Evolutionary conservation across 1,139 yeast genomes (phyloP), one percentile per base, ranked within the genome.

Genomic region (Kazachstania sp.): DNA sequence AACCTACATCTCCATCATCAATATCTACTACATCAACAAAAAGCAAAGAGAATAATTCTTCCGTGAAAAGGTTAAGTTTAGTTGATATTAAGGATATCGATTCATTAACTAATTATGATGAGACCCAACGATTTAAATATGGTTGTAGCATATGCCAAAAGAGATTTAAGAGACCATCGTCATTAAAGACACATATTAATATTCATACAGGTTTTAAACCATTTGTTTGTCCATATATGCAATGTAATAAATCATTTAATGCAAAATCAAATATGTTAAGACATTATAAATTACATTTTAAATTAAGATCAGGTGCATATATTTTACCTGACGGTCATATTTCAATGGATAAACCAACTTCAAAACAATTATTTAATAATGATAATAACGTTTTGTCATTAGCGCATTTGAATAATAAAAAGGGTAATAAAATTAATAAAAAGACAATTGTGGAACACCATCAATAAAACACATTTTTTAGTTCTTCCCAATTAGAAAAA

Each of bases 201-300:
- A 80, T 87, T 3, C 96, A 86, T 62, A 86, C 95, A 0, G 95
- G 95, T 3, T 94, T 83, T 60, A 85, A 83, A 64, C 86, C 92
- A 18, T 85, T 77, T 67, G 69, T 67, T 52, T 86, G 95, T 61
- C 76, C 76, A 11, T 79, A 81, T 76, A 70, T 68, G 1, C 75
- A 75, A 29, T 86, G 96, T 66, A 82, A 81, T 1, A 77, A 83
- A 54, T 60, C 73, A 15, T 86, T 86, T 64, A 75, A 81, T 31
- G 95, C 87, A 15, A 78, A 86, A 52, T 80, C 88, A 30, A 86
- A 86, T 64, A 78, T 86, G 81, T 75, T 86, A 9, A 71, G 95
- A 54, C 95, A 86, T 64, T 75, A 75, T 57, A 79, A 78, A 62
- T 69, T 84, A 41, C 95, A 85, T 59, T 55, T 56, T 44, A 55